phyloP scores from a whole-genome alignment of 2,329 filamentous ascomycete species.

The Sarocladiaceae sp. region DNA sequence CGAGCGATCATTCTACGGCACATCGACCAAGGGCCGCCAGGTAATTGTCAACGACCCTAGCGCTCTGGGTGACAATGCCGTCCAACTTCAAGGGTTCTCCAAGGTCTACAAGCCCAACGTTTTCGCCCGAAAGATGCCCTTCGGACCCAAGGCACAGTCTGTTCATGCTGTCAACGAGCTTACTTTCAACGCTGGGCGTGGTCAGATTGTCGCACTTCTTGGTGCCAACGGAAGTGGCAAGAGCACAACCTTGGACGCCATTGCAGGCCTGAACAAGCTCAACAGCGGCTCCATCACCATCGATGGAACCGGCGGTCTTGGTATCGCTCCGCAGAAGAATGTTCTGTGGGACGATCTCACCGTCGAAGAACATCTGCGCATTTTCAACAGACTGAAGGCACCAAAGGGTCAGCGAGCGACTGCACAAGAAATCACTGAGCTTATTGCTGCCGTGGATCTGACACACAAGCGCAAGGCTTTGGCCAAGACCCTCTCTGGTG shows the following conservation, averaged over 20 bases:
- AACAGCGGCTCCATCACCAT: slow-evolving; percentile 74
- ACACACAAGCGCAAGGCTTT: slow-evolving; percentile 66
- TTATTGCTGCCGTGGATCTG: slow-evolving; percentile 71
- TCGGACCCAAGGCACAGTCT: slow-evolving; percentile 44
- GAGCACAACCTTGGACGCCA: slow-evolving; percentile 82
- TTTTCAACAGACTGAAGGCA: slow-evolving; percentile 81
- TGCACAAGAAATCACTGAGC: slow-evolving; percentile 53
- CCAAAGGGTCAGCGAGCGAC: slow-evolving; percentile 46
- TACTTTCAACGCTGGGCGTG: slow-evolving; percentile 65
- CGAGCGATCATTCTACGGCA: slow-evolving; percentile 73
- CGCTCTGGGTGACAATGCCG: slow-evolving; percentile 44
- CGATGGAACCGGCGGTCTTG: slow-evolving; percentile 73
- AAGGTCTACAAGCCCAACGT: slow-evolving; percentile 72
- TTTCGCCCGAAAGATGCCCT: slow-evolving; percentile 49
- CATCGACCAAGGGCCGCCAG: slow-evolving; percentile 58
- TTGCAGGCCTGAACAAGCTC: slow-evolving; percentile 75
- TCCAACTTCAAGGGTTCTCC: slow-evolving; percentile 68
- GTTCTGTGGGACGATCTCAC: slow-evolving; percentile 89
- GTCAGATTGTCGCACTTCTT: slow-evolving; percentile 80
- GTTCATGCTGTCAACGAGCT: slow-evolving; percentile 78
- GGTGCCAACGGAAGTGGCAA: slow-evolving; percentile 91
- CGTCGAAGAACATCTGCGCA: slow-evolving; percentile 76
- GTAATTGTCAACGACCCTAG: slow-evolving; percentile 27
- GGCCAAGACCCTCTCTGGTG: slow-evolving; percentile 78
- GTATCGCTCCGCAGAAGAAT: slow-evolving; percentile 89